A percentile compares a stretch with the other conserved stretches of the same genome.
phyloP scores from a whole-genome alignment of 371 early-diverging fungal genomes.

The Syncephalis fuscata region DNA sequence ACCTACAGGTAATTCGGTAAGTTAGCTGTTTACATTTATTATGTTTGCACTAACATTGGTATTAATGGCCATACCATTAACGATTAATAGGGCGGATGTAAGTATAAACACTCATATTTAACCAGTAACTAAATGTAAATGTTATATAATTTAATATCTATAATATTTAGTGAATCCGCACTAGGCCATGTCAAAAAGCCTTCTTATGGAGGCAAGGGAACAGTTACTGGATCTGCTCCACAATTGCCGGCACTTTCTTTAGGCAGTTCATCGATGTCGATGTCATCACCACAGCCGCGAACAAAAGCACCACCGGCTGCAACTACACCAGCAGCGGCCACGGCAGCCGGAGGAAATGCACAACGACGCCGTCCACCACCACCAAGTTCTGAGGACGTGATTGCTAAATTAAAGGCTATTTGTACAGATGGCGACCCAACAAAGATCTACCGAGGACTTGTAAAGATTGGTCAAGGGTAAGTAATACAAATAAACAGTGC shows the following conservation, averaged over 20 bases:
- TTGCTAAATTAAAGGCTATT: constrained; percentile 66
- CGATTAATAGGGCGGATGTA: too few relatives aligned
- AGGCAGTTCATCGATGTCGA: constrained; percentile 1
- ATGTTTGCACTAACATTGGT: too few relatives aligned
- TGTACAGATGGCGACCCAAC: constrained; percentile 85
- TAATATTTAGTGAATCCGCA: too few relatives aligned
- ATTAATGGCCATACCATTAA: too few relatives aligned
- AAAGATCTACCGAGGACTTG: constrained; percentile 49
- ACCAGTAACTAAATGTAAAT: too few relatives aligned
- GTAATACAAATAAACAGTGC: background rate
- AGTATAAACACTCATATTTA: too few relatives aligned
- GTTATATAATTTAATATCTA: too few relatives aligned
- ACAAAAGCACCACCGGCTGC: constrained; percentile 8
- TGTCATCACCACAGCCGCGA: background rate
- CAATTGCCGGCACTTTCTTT: too few relatives aligned
- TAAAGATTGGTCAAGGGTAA: constrained; percentile 91
- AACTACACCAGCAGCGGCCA: constrained; percentile 12
- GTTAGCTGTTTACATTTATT: too few relatives aligned
- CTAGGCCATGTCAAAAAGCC: constrained; percentile 10
- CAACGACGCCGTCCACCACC: constrained; percentile 8
- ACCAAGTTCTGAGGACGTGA: constrained; percentile 39
- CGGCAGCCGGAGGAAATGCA: constrained; percentile 5
- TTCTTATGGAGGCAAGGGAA: constrained; percentile 6
- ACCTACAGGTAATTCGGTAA: background rate
- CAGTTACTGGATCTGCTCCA: background rate